Conservation (phyloP, 345 rosid species). For the Aquilaria sinensis region DNA sequence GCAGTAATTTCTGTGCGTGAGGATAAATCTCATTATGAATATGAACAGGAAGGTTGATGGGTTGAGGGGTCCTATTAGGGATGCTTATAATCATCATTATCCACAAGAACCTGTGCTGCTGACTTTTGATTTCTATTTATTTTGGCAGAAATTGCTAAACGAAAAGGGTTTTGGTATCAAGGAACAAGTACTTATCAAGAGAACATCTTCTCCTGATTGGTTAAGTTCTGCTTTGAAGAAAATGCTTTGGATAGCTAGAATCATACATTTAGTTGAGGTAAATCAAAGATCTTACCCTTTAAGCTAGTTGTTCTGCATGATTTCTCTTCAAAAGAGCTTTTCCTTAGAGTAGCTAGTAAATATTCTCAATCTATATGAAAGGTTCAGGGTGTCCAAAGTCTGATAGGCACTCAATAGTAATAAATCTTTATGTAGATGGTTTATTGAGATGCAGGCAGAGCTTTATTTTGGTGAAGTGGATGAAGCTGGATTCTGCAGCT, state of each 20-base stretch:
- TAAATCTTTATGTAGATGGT: constrained; percentile 4
- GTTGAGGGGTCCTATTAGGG: not conserved
- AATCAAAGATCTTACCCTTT: constrained; percentile 4
- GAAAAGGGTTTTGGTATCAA: constrained; percentile 43
- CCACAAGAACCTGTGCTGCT: not conserved
- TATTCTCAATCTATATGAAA: not conserved
- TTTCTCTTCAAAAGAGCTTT: not conserved
- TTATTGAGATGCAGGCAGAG: constrained; percentile 59
- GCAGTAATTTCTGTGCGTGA: not conserved
- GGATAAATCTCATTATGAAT: not conserved
- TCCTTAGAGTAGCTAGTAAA: not conserved
- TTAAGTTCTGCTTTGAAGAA: constrained; percentile 27
- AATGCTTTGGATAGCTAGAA: constrained; percentile 59
- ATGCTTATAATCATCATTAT: not conserved
- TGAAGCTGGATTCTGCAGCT: constrained; percentile 40
- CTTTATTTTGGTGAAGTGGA: constrained; percentile 61
- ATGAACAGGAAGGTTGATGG: constrained; percentile 1
- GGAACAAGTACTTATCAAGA: constrained; percentile 32
- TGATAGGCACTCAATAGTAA: not conserved
- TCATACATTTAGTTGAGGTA: constrained; percentile 70
- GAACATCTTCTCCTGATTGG: constrained; percentile 30
- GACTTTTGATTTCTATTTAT: not conserved
- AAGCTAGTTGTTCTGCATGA: not conserved
- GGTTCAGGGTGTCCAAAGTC: not conserved
- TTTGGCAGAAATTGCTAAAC: constrained; percentile 48